These are phyloP conservation scores for Solanum piurae DNA, from an alignment of 257 asterid species.

Conservation along the genomic window DNA sequence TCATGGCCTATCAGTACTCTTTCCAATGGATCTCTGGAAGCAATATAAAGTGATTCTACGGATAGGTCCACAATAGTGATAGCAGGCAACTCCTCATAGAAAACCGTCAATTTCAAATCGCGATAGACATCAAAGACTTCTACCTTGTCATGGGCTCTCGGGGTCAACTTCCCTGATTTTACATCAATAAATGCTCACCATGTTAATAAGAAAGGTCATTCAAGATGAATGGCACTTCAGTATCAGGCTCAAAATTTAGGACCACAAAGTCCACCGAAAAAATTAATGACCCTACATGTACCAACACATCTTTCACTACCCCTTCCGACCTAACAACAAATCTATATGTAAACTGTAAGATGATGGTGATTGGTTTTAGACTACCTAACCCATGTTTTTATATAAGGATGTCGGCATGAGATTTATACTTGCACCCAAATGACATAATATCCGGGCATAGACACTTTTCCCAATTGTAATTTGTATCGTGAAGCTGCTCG, in stretches of 20 bases:
- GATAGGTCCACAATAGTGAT: too few relatives aligned
- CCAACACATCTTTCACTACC: background rate
- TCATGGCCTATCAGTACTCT: too few relatives aligned
- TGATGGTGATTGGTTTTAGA: background rate
- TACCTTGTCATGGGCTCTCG: too few relatives aligned
- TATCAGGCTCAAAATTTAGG: background rate
- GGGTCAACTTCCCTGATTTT: background rate
- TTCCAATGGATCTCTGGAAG: too few relatives aligned
- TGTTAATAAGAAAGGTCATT: too few relatives aligned
- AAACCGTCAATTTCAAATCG: too few relatives aligned
- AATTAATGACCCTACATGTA: background rate
- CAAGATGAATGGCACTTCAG: background rate
- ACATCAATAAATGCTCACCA: background rate
- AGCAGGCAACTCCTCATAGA: too few relatives aligned
- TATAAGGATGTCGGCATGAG: too few relatives aligned
- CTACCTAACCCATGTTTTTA: too few relatives aligned
- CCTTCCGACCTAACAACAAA: background rate
- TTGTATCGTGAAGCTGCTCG: background rate
- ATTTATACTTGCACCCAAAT: background rate
- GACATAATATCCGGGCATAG: background rate
- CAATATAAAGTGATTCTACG: too few relatives aligned
- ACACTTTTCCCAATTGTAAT: background rate
- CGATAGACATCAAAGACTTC: too few relatives aligned
- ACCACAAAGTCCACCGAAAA: background rate
- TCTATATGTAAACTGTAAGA: background rate